Evolutionary conservation across 1,284 basidiomycete genomes (phyloP).

Genomic region (Marasmius tenuissimus): DNA sequence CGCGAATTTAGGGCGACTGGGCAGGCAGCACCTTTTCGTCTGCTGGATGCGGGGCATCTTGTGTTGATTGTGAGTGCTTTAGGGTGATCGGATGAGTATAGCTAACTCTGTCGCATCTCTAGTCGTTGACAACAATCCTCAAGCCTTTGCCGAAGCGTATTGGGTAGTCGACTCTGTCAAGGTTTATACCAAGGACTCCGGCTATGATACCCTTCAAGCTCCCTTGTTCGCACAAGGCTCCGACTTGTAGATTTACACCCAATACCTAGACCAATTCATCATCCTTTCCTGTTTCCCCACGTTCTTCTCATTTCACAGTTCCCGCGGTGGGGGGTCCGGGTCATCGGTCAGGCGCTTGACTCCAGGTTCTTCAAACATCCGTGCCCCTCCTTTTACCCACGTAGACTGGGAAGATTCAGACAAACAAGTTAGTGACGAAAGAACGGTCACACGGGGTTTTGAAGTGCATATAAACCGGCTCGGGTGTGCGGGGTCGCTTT

Average conservation of each 20-base stretch:
- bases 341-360: too few species aligned
- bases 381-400: neutral
- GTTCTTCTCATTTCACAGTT: too few species aligned
- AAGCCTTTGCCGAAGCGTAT: constrained; percentile 55
- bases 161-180: constrained; percentile 63
- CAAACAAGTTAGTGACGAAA: neutral
- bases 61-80: constrained; percentile 39
- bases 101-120: neutral
- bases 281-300: too few species aligned
- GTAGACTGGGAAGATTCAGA: neutral
- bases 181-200: constrained; percentile 42
- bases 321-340: too few species aligned
- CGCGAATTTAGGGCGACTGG: constrained; percentile 47
- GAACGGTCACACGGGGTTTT: too few species aligned
- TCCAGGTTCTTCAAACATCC: neutral
- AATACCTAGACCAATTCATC: too few species aligned
- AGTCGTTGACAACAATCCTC: constrained; percentile 58
- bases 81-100: neutral
- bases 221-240: too few species aligned
- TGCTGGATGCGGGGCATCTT: constrained; percentile 36
- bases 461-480: too few species aligned
- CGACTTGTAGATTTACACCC: too few species aligned
- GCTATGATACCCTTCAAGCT: neutral
- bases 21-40: constrained; percentile 36
- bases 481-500: too few species aligned